These are phyloP conservation scores for Cladosporium sp. DNA, from an alignment of 2,329 filamentous ascomycete species.

Conservation along the genomic window DNA sequence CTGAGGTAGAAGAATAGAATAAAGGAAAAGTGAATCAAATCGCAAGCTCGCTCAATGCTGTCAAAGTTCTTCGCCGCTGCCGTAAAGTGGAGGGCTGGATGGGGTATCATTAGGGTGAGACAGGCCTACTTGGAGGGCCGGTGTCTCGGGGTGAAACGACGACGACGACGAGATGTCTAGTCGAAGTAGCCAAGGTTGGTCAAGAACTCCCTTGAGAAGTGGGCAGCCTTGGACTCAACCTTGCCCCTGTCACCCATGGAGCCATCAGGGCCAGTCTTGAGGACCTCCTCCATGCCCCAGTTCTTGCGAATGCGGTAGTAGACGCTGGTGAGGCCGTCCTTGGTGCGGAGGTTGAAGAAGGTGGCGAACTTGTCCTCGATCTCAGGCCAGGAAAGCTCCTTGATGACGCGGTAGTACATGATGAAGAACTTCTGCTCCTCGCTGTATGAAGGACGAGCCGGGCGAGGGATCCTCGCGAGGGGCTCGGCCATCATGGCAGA, in stretches of 20 bases:
- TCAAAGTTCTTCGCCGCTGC: constrained; percentile 5
- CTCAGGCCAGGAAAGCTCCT: constrained; percentile 25
- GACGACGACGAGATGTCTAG: constrained; percentile 1
- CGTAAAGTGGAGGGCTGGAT: not conserved
- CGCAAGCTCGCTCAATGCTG: too few relatives aligned
- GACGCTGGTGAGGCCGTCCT: constrained; percentile 28
- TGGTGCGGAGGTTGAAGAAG: constrained; percentile 18
- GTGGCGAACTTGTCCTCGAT: constrained; percentile 18
- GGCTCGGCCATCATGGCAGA: not conserved
- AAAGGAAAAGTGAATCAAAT: too few relatives aligned
- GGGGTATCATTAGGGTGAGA: constrained; percentile 4
- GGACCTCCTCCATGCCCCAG: constrained; percentile 29
- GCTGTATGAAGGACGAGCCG: constrained; percentile 27
- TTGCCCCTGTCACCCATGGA: constrained; percentile 22
- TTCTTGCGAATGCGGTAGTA: constrained; percentile 30
- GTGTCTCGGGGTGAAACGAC: not conserved
- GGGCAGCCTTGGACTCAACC: constrained; percentile 22
- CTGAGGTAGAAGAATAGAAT: too few relatives aligned
- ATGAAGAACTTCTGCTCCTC: constrained; percentile 32
- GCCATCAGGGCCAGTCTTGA: constrained; percentile 25
- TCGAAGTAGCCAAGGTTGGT: constrained; percentile 25
- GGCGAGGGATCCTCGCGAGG: constrained; percentile 16
- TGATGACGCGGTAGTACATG: constrained; percentile 23
- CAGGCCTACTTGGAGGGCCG: not conserved
- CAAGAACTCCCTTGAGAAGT: constrained; percentile 26